Percentiles rank a stretch among this genome's conserved stretches.
Conservation (phyloP, 345 rosid species). For the Arabidopsis suecica region DNA sequence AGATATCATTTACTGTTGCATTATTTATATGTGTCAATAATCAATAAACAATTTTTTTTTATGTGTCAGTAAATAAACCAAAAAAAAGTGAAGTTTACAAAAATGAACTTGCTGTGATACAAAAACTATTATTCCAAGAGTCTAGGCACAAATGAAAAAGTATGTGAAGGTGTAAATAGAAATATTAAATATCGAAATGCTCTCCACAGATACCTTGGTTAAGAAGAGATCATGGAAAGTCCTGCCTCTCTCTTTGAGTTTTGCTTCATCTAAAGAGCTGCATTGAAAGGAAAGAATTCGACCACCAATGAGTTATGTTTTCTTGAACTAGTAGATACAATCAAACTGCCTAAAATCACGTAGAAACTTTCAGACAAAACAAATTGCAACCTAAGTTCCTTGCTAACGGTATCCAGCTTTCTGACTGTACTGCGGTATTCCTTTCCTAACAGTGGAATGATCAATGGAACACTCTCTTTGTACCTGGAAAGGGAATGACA, state of each 20-base stretch:
- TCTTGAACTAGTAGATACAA: constrained; percentile 10
- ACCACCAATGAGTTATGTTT: not conserved
- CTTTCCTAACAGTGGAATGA: constrained; percentile 92
- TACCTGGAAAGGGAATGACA: constrained; percentile 60
- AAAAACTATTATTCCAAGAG: constrained; percentile 7
- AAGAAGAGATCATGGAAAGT: constrained; percentile 86
- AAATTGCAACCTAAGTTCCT: constrained; percentile 75
- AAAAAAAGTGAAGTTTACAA: not conserved
- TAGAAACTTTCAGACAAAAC: constrained; percentile 21
- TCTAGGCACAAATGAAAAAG: not conserved
- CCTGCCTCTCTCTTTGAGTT: constrained; percentile 90
- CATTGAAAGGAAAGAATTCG: constrained; percentile 31
- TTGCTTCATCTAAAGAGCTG: constrained; percentile 88
- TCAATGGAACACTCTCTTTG: constrained; percentile 84
- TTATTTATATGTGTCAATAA: not conserved
- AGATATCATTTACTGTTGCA: constrained; percentile 11
- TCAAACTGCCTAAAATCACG: constrained; percentile 10
- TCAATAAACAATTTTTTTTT: not conserved
- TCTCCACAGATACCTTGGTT: constrained; percentile 64
- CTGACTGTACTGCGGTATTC: constrained; percentile 68
- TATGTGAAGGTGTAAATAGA: not conserved
- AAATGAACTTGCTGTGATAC: not conserved
- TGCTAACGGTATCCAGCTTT: constrained; percentile 73
- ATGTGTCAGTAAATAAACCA: constrained; percentile 4
- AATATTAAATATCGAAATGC: constrained; percentile 2